These are phyloP conservation scores for Seiridium cupressi DNA, from an alignment of 2,329 filamentous ascomycete species.

Conservation along the genomic window DNA sequence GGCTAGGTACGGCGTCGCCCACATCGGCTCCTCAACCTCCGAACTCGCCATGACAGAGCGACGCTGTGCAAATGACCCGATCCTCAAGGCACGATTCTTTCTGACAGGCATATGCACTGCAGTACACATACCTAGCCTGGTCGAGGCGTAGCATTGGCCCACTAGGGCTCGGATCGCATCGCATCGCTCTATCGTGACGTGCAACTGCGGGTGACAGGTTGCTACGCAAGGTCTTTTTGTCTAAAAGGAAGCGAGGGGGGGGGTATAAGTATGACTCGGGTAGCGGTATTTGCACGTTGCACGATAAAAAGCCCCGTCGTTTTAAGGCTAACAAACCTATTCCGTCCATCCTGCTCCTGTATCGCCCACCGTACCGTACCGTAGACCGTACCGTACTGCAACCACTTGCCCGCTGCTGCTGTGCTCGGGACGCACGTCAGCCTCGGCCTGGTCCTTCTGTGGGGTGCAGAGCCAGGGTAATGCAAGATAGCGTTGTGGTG, in stretches of 20 bases:
- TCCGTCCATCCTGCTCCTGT: too few species aligned
- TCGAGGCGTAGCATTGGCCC: too few species aligned
- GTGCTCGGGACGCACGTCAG: neutral
- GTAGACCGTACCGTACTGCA: neutral
- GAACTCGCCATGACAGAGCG: neutral
- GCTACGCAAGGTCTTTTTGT: too few species aligned
- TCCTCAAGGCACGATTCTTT: too few species aligned
- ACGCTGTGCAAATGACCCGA: neutral
- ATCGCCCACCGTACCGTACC: too few species aligned
- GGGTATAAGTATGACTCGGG: neutral
- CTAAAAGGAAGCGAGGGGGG: neutral
- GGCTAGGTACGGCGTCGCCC: neutral
- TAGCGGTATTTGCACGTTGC: neutral
- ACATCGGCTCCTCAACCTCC: neutral
- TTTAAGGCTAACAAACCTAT: too few species aligned
- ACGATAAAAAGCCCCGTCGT: too few species aligned
- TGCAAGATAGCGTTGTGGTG: neutral
- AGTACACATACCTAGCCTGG: too few species aligned
- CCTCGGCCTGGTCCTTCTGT: conserved; percentile 15
- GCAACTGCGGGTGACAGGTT: too few species aligned
- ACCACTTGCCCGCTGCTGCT: neutral
- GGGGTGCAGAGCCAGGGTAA: conserved; percentile 16
- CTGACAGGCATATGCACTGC: too few species aligned
- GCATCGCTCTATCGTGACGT: neutral
- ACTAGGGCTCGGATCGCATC: neutral